Evolutionary conservation across 2,329 filamentous ascomycete genomes (phyloP).

Genomic region (Alternaria tenuissima): DNA sequence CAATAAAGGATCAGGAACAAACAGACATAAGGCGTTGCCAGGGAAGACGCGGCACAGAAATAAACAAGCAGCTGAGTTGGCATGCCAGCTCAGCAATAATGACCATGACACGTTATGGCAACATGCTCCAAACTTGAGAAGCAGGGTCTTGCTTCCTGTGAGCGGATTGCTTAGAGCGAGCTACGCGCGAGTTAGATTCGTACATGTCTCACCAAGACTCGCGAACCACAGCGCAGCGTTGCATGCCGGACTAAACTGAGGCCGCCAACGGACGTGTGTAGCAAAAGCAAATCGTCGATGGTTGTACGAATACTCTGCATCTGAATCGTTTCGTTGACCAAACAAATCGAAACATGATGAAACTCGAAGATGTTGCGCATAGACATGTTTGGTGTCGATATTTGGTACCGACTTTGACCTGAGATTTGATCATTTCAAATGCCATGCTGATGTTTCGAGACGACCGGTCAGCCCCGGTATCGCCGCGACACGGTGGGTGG

Average conservation of each 20-base stretch:
- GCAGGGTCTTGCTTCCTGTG: slow-evolving; percentile 11
- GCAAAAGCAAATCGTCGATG: slow-evolving; percentile 1
- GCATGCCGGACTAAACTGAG: slow-evolving; percentile 2
- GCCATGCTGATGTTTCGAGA: slow-evolving; percentile 23
- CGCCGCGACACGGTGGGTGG: slow-evolving; percentile 9
- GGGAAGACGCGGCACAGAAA: slow-evolving; percentile 8
- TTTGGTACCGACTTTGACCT: background rate
- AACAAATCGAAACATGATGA: slow-evolving; percentile 5
- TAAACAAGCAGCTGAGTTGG: slow-evolving; percentile 11
- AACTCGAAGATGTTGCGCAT: background rate
- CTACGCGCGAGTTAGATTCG: slow-evolving; percentile 13
- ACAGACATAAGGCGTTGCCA: slow-evolving; percentile 13
- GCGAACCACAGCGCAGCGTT: slow-evolving; percentile 15
- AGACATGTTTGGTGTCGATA: background rate
- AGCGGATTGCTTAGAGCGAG: slow-evolving; percentile 9
- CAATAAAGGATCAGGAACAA: slow-evolving; percentile 3
- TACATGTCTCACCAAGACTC: slow-evolving; percentile 23
- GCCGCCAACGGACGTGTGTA: background rate
- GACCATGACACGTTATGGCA: slow-evolving; percentile 5
- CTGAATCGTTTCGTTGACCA: slow-evolving; percentile 3
- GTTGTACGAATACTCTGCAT: background rate
- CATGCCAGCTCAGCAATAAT: slow-evolving; percentile 22
- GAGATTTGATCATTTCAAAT: slow-evolving; percentile 10
- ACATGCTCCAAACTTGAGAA: slow-evolving; percentile 13
- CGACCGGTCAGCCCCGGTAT: slow-evolving; percentile 6